These are phyloP conservation scores for Phellopilus nigrolimitatus DNA, from an alignment of 1,284 basidiomycete genomes.

Conservation along the genomic window DNA sequence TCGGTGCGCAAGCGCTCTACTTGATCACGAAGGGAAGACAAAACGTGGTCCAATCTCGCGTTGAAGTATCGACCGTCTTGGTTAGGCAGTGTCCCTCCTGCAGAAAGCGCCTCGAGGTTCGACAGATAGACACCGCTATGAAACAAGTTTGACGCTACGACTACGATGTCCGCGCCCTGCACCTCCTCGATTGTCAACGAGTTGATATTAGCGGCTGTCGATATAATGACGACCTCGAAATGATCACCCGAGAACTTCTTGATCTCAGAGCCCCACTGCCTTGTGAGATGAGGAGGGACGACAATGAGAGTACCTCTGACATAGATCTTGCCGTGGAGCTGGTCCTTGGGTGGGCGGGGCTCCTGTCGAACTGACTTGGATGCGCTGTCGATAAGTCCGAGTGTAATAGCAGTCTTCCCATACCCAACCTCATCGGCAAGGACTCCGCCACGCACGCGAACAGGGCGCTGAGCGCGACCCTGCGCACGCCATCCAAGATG, in stretches of 20 bases:
- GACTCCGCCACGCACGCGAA: constrained; percentile 82
- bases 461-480: constrained; percentile 77
- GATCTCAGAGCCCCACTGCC: constrained; percentile 88
- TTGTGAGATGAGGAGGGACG: constrained; percentile 86
- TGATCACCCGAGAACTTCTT: constrained; percentile 71
- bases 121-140: constrained; percentile 73
- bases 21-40: constrained; percentile 58
- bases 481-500: constrained; percentile 92
- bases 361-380: constrained; percentile 53
- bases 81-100: constrained; percentile 56
- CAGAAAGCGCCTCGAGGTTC: constrained; percentile 69
- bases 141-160: constrained; percentile 85
- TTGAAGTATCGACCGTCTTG: constrained; percentile 87
- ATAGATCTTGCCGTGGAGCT: constrained; percentile 63
- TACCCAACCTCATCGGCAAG: constrained; percentile 96
- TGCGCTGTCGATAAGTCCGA: constrained; percentile 79
- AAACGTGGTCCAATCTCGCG: constrained; percentile 62
- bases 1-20: constrained; percentile 61
- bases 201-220: constrained; percentile 73
- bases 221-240: constrained; percentile 68
- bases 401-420: constrained; percentile 93
- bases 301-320: constrained; percentile 80
- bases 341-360: constrained; percentile 44
- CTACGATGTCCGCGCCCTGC: constrained; percentile 80
- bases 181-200: constrained; percentile 71